Base-by-base conservation (phyloP, 2,329 filamentous ascomycete species). In the Claviceps purpurea region DNA sequence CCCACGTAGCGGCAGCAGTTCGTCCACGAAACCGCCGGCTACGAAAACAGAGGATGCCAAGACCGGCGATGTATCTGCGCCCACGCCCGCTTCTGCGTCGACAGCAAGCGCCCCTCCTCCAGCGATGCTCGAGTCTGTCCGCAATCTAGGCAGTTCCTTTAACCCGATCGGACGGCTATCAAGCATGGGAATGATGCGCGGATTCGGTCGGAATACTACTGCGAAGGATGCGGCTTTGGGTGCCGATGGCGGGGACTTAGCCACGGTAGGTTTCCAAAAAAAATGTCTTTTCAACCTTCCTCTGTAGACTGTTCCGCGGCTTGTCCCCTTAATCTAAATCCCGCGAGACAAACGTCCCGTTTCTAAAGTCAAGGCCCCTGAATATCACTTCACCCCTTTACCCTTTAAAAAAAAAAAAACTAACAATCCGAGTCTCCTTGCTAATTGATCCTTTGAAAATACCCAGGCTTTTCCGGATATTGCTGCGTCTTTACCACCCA, bases 91-190 rank as follows among this genome's bases (percentile, higher is more conserved):
- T 14, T n/a, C 45, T 20, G 37, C 26, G 16, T 6, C 34, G 5
- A 37, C 84, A 4, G 81, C 85, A 7, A 62, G 63, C 52, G 65
- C 62, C 52, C 65, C 63, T 48, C 82, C 84, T 49, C 82, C 84
- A 3, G 82, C 85, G 34, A 68, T 82, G 13, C 78, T 94, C 2
- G 88, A 94, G 56, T 88, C 87, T 13, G 84, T 95, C 72, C 82
- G 87, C 51, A 91, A 79, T 63, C 76, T 95, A 55, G 84, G 88
- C 40, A 93, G 78, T 64, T 84, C 84, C 1, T 72, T 95, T 38
- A 95, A 95, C 60, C 89, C 89, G 3, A 83, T 95, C 64, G 87
- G 82, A 45, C 80, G 88, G 50, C 78, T 95, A 50, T 81, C 85
- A 1, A 72, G 82, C 38, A 89, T 93, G 63, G 78, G 78, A 52